These are phyloP conservation scores for Pseudozyma hubeiensis DNA, from an alignment of 1,284 basidiomycete genomes.

Conservation along the genomic window DNA sequence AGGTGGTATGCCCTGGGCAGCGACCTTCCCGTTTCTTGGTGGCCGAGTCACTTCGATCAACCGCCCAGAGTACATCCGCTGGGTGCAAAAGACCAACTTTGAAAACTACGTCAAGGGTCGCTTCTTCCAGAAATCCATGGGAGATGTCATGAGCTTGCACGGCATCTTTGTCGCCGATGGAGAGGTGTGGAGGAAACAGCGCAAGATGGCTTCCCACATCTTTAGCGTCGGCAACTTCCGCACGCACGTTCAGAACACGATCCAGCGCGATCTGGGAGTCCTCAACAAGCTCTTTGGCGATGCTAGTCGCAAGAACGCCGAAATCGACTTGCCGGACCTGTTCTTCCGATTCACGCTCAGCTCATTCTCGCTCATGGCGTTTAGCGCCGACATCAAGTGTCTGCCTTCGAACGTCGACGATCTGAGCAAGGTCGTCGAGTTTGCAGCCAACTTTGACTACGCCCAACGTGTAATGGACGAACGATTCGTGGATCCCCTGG, in stretches of 20 bases:
- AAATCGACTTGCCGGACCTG: constrained; percentile 53
- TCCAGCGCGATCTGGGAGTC: constrained; percentile 32
- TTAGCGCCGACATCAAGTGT: constrained; percentile 47
- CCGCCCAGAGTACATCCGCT: constrained; percentile 51
- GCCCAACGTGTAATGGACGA: constrained; percentile 62
- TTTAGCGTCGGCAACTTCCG: constrained; percentile 57
- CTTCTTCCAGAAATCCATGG: constrained; percentile 37
- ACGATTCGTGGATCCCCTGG: constrained; percentile 49
- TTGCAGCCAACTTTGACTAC: constrained; percentile 66
- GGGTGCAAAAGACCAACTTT: constrained; percentile 60
- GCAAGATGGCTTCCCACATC: constrained; percentile 60
- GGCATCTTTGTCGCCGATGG: constrained; percentile 65
- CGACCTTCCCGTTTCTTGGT: constrained; percentile 34
- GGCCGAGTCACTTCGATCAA: constrained; percentile 46
- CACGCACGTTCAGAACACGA: constrained; percentile 47
- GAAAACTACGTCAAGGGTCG: constrained; percentile 50
- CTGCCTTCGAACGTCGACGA: constrained; percentile 42
- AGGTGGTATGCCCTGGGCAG: constrained; percentile 33
- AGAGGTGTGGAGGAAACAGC: constrained; percentile 56
- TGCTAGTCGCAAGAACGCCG: constrained; percentile 13
- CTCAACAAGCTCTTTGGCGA: constrained; percentile 37
- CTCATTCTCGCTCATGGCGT: constrained; percentile 58
- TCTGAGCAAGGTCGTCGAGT: constrained; percentile 58
- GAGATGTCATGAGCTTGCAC: constrained; percentile 47
- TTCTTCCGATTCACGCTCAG: constrained; percentile 59